A percentile compares a stretch with the other conserved stretches of the same genome.
phyloP scores from a whole-genome alignment of 148 eudicot genomes.

The Vaccinium macrocarpon region DNA sequence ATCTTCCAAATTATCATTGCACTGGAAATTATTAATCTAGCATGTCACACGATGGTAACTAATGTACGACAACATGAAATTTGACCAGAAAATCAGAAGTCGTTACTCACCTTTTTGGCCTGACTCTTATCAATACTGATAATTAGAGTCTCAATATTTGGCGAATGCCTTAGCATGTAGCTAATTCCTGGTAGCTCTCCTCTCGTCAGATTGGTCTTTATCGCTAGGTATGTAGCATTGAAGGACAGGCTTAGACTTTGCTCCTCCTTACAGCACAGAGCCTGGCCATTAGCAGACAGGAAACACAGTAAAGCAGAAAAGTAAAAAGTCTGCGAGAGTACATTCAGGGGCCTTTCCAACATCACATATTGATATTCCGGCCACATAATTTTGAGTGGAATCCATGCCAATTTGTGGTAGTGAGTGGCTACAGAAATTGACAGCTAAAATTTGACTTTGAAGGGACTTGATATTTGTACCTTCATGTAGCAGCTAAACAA shows the following conservation, averaged over 20 bases:
- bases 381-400: too few species aligned
- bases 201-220: constrained; percentile 7
- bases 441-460: too few species aligned
- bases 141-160: constrained; percentile 11
- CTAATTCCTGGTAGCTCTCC: constrained; percentile 17
- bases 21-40: not conserved
- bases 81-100: not conserved
- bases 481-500: not conserved
- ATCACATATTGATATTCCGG: too few species aligned
- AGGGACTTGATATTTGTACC: not conserved
- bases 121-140: not conserved
- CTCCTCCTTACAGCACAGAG: not conserved
- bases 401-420: too few species aligned
- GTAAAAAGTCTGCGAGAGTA: not conserved
- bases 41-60: not conserved
- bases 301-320: not conserved
- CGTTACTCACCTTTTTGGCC: not conserved
- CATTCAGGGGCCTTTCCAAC: too few species aligned
- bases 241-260: not conserved
- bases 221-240: not conserved
- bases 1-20: not conserved
- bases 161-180: constrained; percentile 15
- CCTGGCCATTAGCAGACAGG: not conserved
- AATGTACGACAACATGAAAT: not conserved
- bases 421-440: too few species aligned